Conservation (phyloP, 148 eudicot species). For the Rheum nobile region DNA sequence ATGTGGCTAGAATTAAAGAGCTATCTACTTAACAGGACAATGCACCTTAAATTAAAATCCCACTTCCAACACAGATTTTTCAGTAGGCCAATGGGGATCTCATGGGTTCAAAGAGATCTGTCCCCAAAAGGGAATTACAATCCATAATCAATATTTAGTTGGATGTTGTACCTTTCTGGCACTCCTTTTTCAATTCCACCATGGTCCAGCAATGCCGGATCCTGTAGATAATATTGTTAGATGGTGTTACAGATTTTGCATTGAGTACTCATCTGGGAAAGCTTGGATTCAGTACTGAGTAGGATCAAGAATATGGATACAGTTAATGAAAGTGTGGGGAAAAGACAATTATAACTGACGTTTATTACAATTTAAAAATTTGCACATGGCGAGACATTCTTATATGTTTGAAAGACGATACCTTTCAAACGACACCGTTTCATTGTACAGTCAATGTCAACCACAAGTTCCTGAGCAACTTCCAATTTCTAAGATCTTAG, state of each 20-base stretch:
- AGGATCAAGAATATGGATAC: background rate
- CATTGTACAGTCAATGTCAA: background rate
- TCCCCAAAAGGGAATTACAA: background rate
- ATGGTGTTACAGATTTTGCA: background rate
- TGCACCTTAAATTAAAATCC: background rate
- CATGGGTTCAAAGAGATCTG: background rate
- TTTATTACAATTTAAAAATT: too few relatives aligned
- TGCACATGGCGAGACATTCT: too few relatives aligned
- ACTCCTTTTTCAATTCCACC: background rate
- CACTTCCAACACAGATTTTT: background rate
- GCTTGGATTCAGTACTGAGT: too few relatives aligned
- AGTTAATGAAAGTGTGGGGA: background rate
- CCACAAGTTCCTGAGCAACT: background rate
- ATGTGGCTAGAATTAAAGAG: conserved; percentile 8
- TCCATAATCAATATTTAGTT: conserved; percentile 1
- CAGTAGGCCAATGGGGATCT: background rate
- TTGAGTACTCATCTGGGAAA: background rate
- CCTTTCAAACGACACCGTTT: conserved; percentile 1
- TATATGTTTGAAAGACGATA: too few relatives aligned
- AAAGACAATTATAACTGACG: background rate
- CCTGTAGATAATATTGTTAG: background rate
- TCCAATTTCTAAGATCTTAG: background rate
- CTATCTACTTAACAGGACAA: conserved; percentile 7
- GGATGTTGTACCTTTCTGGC: background rate
- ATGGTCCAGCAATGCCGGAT: background rate